Evolutionary conservation across 352 stramenopile species (phyloP), one percentile per base, ranked within the genome.

Genomic region (Phytophthora tentaculata): DNA sequence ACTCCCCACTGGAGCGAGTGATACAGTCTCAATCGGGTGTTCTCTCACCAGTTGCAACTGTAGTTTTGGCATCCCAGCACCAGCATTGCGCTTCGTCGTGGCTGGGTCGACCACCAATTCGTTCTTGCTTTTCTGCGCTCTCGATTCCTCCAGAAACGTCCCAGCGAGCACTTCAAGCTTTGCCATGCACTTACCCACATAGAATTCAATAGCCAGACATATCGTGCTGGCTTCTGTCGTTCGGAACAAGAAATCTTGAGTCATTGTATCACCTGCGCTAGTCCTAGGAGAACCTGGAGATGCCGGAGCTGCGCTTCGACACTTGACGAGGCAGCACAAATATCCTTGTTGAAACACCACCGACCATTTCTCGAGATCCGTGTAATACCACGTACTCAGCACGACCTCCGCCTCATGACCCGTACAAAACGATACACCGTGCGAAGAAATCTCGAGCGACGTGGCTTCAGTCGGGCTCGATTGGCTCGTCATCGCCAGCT

Each of bases 341-440:
- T 82, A 74, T 3, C 76, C 71, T 24, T 90, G 78, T 23, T 88
- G 80, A 47, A 69, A 71, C 6, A 86, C 81, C 0, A 91, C 77
- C 4, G 84, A 90, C 80, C 86, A 94, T 28, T 89, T 92, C 22
- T 89, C 84, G 12, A 94, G 82, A 9, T 92, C 86, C 0, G 86
- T 94, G 44, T 90, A 94, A 58, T 92, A 94, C 86, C 86, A 92
- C 26, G 72, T 83, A 66, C 81, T 84, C 20, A 90, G 58, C 24
- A 86, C 75, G 0, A 74, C 73, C 16, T 88, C 71, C 0, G 68
- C 73, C 12, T 88, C 76, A 29, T 77, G 68, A 0, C 76, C 81
- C 0, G 73, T 76, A 26, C 64, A 82, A 17, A 92, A 69, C 1
- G 71, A 81, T n/a, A 92, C 76, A 0, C 84, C 83, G 22, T 90